Conservation (phyloP, 768 basidiomycete genomes). For the Termitomyces sp. region DNA sequence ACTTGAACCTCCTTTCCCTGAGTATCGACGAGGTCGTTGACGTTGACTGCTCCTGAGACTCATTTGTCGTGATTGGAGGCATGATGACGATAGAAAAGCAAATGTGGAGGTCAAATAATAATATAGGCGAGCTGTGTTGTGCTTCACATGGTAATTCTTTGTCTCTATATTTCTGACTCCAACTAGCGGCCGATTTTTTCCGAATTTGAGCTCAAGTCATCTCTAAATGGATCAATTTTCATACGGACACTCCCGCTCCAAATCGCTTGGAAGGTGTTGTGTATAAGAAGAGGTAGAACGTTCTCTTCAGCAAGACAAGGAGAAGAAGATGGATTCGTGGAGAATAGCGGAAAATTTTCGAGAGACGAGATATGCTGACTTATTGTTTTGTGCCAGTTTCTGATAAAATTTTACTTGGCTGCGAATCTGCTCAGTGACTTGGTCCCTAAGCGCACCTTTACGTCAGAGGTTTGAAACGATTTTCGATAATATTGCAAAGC, state of each 20-base stretch:
- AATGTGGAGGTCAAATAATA: constrained; percentile 15
- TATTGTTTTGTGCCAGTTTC: constrained; percentile 2
- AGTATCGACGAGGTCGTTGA: constrained; percentile 42
- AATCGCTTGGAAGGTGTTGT: not conserved
- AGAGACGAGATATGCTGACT: not conserved
- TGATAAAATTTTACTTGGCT: not conserved
- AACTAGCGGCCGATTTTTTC: constrained; percentile 31
- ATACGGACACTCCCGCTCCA: not conserved
- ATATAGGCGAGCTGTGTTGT: constrained; percentile 19
- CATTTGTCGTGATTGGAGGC: constrained; percentile 39
- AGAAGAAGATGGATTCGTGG: not conserved
- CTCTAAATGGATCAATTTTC: constrained; percentile 4
- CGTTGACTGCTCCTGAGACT: constrained; percentile 36
- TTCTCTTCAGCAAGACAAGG: not conserved
- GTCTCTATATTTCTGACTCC: constrained; percentile 11
- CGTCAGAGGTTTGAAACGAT: not conserved
- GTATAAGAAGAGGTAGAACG: not conserved
- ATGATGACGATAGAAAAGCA: constrained; percentile 32
- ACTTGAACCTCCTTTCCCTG: constrained; percentile 82
- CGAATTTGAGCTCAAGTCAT: constrained; percentile 17
- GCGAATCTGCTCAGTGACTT: not conserved
- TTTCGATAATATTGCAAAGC: constrained; percentile 17
- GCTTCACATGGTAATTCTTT: constrained; percentile 6
- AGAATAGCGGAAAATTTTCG: not conserved
- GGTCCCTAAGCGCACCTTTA: not conserved